These are phyloP conservation scores for Simplicillium sp. DNA, from an alignment of 2,329 filamentous ascomycete species.

Conservation along the genomic window DNA sequence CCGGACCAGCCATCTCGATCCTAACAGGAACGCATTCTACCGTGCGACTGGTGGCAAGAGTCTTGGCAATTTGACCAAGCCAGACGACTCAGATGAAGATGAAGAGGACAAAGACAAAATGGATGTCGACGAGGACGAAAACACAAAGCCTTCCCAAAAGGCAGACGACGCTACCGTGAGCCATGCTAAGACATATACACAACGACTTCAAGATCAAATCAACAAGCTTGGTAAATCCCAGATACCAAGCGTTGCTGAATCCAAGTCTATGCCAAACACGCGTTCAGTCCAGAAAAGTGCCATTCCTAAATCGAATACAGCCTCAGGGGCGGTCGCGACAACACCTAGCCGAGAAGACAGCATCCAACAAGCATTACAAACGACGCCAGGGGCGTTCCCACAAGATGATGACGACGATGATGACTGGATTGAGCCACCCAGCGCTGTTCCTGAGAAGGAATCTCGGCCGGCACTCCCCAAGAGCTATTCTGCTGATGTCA, in stretches of 20 bases:
- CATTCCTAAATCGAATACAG: constrained; percentile 16
- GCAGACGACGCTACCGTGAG: constrained; percentile 29
- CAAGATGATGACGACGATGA: constrained; percentile 42
- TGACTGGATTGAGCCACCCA: constrained; percentile 53
- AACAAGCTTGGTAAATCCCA: constrained; percentile 58
- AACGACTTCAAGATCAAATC: constrained; percentile 86
- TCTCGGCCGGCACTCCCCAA: constrained; percentile 46
- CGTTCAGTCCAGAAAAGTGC: constrained; percentile 21
- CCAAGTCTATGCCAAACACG: constrained; percentile 35
- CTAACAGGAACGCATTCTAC: constrained; percentile 63
- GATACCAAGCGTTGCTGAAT: constrained; percentile 32
- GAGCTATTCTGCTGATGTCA: constrained; percentile 51
- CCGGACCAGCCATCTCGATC: constrained; percentile 69
- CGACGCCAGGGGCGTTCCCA: constrained; percentile 52
- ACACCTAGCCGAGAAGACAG: constrained; percentile 12
- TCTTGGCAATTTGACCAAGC: constrained; percentile 41
- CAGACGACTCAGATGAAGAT: constrained; percentile 33
- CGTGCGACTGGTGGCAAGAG: constrained; percentile 67
- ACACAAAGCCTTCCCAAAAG: constrained; percentile 25
- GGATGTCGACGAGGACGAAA: constrained; percentile 38
- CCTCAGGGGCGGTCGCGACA: constrained; percentile 10
- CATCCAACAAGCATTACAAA: constrained; percentile 17
- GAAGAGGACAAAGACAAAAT: constrained; percentile 42
- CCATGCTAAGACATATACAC: constrained; percentile 86
- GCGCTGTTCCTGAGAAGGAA: constrained; percentile 16